Conservation (phyloP, 805 yeast genomes). For the Metschnikowia bowlesiae region DNA sequence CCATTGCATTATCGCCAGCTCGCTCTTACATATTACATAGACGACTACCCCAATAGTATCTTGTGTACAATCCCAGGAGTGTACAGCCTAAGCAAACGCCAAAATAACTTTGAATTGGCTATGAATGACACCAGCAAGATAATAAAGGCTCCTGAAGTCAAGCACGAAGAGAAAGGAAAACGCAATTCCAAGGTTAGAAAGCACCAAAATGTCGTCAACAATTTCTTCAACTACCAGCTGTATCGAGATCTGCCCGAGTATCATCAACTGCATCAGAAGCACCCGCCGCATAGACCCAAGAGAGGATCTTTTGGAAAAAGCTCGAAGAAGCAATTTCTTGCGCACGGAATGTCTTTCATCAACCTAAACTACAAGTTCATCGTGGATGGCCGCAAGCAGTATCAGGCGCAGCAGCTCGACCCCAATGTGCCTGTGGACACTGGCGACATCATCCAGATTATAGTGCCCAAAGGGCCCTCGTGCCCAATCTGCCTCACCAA, state of each 20-base stretch:
- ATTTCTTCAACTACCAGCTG: conserved; percentile 54
- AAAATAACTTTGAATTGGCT: neutral
- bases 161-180: neutral
- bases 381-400: conserved; percentile 60
- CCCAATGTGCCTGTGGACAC: conserved; percentile 72
- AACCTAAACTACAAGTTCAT: conserved; percentile 83
- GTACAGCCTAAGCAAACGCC: too few species aligned
- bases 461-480: conserved; percentile 68
- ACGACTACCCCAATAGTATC: too few species aligned
- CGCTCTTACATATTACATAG: too few species aligned
- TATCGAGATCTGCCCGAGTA: conserved; percentile 38
- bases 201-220: conserved; percentile 49
- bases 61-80: too few species aligned
- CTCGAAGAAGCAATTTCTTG: conserved; percentile 30
- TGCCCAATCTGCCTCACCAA: conserved; percentile 92
- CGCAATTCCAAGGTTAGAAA: conserved; percentile 4
- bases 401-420: conserved; percentile 55
- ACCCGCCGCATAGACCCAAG: conserved; percentile 3
- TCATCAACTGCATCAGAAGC: conserved; percentile 18
- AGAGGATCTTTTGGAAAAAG: conserved; percentile 1
- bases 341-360: conserved; percentile 64
- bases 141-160: neutral
- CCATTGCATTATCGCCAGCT: too few species aligned
- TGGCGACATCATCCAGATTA: conserved; percentile 59
- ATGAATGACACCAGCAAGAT: neutral